These are phyloP conservation scores for Aspergillus calidoustus DNA, from an alignment of 2,329 filamentous ascomycete species.

Conservation along the genomic window DNA sequence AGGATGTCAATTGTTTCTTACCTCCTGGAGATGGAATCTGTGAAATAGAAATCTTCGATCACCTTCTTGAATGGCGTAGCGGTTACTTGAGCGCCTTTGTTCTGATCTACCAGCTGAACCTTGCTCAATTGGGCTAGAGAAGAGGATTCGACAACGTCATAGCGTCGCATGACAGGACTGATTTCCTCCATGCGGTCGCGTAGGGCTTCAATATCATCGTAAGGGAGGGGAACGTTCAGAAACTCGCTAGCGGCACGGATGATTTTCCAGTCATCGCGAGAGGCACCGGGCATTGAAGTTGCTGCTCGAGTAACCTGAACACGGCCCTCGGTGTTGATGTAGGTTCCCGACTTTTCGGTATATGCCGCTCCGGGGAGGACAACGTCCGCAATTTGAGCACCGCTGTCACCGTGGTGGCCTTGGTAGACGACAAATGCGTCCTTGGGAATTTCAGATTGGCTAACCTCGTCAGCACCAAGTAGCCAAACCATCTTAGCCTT, in stretches of 20 bases:
- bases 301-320: conserved; percentile 92
- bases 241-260: conserved; percentile 92
- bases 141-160: conserved; percentile 87
- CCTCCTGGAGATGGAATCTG: conserved; percentile 95
- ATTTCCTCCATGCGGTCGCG: conserved; percentile 95
- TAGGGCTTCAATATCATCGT: conserved; percentile 87
- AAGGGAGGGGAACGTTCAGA: conserved; percentile 82
- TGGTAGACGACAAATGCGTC: conserved; percentile 97
- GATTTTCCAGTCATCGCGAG: conserved; percentile 98
- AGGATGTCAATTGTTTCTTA: conserved; percentile 51
- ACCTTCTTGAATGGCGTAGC: conserved; percentile 79
- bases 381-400: conserved; percentile 90
- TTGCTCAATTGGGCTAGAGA: conserved; percentile 78
- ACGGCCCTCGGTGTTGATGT: conserved; percentile 96
- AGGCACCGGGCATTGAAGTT: conserved; percentile 83
- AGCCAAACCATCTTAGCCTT: conserved; percentile 97
- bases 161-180: conserved; percentile 83
- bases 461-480: conserved; percentile 90
- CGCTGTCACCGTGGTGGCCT: conserved; percentile 94
- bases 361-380: conserved; percentile 93
- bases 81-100: conserved; percentile 80
- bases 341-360: conserved; percentile 95
- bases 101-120: conserved; percentile 93
- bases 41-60: conserved; percentile 98
- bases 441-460: conserved; percentile 84